These are phyloP conservation scores for Usnea hakonensis DNA, from an alignment of 495 filamentous ascomycete genomes.

Conservation along the genomic window DNA sequence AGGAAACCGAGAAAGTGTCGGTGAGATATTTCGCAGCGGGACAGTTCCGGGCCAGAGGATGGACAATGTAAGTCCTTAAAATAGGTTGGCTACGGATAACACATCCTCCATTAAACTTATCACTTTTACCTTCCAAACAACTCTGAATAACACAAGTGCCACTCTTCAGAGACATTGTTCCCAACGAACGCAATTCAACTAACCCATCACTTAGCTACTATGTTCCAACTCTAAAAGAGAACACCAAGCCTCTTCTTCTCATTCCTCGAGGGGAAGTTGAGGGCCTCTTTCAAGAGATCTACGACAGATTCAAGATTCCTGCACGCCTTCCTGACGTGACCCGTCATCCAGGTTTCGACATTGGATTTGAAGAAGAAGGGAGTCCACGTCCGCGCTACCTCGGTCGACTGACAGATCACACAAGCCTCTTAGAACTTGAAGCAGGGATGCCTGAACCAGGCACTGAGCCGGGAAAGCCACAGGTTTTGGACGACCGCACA, in stretches of 20 bases:
- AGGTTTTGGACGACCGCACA: slow-evolving; percentile 26
- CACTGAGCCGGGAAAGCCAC: slow-evolving; percentile 5
- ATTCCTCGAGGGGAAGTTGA: slow-evolving; percentile 56
- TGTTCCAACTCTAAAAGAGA: slow-evolving; percentile 43
- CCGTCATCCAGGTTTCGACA: slow-evolving; percentile 41
- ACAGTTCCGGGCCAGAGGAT: slow-evolving; percentile 51
- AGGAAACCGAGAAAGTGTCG: slow-evolving; percentile 41
- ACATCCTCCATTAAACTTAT: not conserved
- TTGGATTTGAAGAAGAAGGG: slow-evolving; percentile 49
- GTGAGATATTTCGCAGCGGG: slow-evolving; percentile 47
- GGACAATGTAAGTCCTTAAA: slow-evolving; percentile 78
- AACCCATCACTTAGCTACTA: slow-evolving; percentile 50
- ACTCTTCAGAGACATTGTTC: not conserved
- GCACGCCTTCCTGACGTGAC: slow-evolving; percentile 45
- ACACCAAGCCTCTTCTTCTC: slow-evolving; percentile 50
- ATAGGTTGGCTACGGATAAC: too few species aligned
- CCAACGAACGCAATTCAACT: not conserved
- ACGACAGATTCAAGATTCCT: slow-evolving; percentile 37
- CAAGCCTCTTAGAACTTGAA: slow-evolving; percentile 32
- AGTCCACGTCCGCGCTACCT: slow-evolving; percentile 57
- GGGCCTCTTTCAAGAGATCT: slow-evolving; percentile 52
- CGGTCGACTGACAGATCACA: slow-evolving; percentile 41
- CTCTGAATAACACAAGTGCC: not conserved
- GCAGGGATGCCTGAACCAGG: slow-evolving; percentile 27
- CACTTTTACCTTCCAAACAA: not conserved